Base-by-base conservation (phyloP, 805 yeast species). In the Candida krabiensis region DNA sequence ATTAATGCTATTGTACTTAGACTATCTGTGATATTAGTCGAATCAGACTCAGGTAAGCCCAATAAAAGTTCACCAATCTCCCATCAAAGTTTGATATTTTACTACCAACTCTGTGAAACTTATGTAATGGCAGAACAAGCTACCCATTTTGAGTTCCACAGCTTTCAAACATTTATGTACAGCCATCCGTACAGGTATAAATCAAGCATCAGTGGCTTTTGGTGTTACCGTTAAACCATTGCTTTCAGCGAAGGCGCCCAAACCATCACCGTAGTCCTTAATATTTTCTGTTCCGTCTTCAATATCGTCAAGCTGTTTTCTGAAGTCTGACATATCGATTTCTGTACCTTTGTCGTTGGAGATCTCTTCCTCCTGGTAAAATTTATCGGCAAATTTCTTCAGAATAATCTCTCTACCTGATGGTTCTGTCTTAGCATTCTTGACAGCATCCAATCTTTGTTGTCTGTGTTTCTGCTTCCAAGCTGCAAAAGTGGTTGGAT, bases 391-490 rank as follows among this genome's bases (percentile, higher is more conserved):
- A 59, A 71, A 80, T 61, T 77, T 74, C 63, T 76, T 75, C 62
- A 77, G 66, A 33, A 86, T 72, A 35, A 83, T 66, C 61, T 86
- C 90, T 59, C 74, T 78, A 49, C 95, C 95, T 6, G 83, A 75
- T 33, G 77, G 64, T 22, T 60, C 72, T 52, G 69, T 75, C 59
- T 71, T 79, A 27, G 67, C 72, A 34, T 61, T 60, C 17, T 64
- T 45, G 44, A 58, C 57, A 17, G 44, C 52, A 43, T 64, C 67
- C 29, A 71, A 66, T 64, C 72, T 81, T 61, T 76, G 75, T 42
- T 75, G 75, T 43, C 67, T 66, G 52, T 88, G 89, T 44, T 79
- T 76, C 49, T 66, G 59, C 66, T 90, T 89, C 98, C 99, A 93
- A 55, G 75, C 75, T 22, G 73, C 73, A 61, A 93, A 93, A 12